Evolutionary conservation across 768 basidiomycete genomes (phyloP), one percentile per base, ranked within the genome.

Genomic region (Agrocybe praecox): DNA sequence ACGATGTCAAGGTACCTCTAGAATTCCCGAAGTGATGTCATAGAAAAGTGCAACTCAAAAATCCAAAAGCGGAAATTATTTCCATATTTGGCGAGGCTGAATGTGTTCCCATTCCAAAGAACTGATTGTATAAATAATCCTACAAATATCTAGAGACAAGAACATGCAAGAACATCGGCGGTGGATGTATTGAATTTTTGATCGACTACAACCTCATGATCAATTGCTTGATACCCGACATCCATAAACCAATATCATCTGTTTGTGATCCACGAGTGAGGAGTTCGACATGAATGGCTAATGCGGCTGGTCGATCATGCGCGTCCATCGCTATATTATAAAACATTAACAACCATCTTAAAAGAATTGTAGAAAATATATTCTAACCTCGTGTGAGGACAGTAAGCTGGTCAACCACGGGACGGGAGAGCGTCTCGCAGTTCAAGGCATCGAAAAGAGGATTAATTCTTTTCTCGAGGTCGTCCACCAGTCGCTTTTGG

Each of bases 371-470:
- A 36, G 19, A 40, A 51, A 55, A 29, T 46, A 29, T 40, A 23
- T n/a, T 15, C 79, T 43, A 59, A 95, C 94, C 95, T 77, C 83
- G 79, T 3, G 85, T 80, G 44, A 98, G 77, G 42, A 86, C 83
- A 19, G 85, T 66, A 26, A 97, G 74, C 61, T 90, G 85, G 43
- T 90, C 89, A 14, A 90, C 80, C 21, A 92, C 86, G 11, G 81
- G 69, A 57, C 77, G 76, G 14, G 92, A 88, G 18, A 97, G 68
- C 7, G 90, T 90, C 64, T 94, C 81, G 66, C 92, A 94, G 70
- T 98, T 97, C 63, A 98, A 73, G n/a, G 87, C 88, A 67, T 97
- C 96, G 65, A 96, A 97, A 45, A 98, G 72, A 0, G 87, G 82
- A 66, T 88, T 94, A 63, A 96, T 78, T 29, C 96, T 82, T 18